Evolutionary conservation across 1,284 basidiomycete species (phyloP), one percentile per base, ranked within the genome.

Genomic region (Irpex sp.): DNA sequence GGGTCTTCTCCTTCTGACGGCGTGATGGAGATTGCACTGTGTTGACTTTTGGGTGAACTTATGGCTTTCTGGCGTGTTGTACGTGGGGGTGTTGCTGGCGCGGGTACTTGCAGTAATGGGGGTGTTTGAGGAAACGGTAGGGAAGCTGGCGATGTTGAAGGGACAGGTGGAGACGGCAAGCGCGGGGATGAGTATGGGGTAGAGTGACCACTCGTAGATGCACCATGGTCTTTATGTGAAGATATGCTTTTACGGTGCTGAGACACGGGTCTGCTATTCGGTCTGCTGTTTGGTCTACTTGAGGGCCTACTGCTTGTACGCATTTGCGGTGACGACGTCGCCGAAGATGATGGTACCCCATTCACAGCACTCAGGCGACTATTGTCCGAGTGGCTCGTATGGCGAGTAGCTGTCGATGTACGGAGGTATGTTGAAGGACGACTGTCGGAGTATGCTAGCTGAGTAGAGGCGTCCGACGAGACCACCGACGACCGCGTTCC

Each of bases 1-100:
- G 85, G 73, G 67, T 96, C 93, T 74, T 96, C 94, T 19, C 86
- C 87, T 67, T 86, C 86, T 8, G 86, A 87, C 2, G 84, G 87
- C 0, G 80, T 80, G 14, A 87, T 76, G 6, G 86, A 88, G 10
- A 79, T 75, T 63, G 83, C 83, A 69, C 83, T 86, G 35, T 79
- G 76, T 63, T 84, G 83, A 69, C 83, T 86, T 21, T 79, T 74
- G 1, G 75, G 77, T 10, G 72, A 70, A 60, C 70, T 75, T 57
- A 72, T 66, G 54, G 69, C 73, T 28, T 75, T 71, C 33, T 68
- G 73, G 58, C 76, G 77, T 65, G 76, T 76, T 18, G 65, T 71
- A 62, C 67, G 73, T 52, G 76, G 73, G 37, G 66, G 63, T 4
- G 66, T 61, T 8, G 68, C 67, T 2, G 69, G 61, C 10, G 63